These are phyloP conservation scores for Marchantia paleacea DNA, from an alignment of 225 moss, liverwort and hornwort species.

Conservation along the genomic window DNA sequence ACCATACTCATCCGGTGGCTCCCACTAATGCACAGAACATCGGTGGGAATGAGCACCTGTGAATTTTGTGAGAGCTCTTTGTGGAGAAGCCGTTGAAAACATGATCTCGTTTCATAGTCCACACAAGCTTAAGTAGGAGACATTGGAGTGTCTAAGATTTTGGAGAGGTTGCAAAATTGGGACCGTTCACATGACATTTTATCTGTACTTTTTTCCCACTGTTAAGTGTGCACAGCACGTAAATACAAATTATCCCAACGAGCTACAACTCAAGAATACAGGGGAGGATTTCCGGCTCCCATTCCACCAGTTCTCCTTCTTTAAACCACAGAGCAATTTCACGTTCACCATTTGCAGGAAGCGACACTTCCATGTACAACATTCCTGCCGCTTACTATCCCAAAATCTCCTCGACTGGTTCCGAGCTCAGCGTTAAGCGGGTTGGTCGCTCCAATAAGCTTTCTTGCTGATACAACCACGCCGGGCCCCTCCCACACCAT, in stretches of 20 bases:
- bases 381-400: constrained; percentile 77
- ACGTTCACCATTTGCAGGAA: constrained; percentile 66
- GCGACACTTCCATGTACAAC: constrained; percentile 91
- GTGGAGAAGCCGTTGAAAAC: no score
- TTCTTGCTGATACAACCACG: constrained; percentile 87
- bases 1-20: no score
- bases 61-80: no score
- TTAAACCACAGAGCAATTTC: constrained; percentile 94
- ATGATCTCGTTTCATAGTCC: no score
- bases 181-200: neutral
- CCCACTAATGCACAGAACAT: no score
- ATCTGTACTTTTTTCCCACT: neutral
- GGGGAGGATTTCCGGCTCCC: constrained; percentile 69
- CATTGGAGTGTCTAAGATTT: no score
- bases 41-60: no score
- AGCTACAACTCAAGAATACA: constrained; percentile 63
- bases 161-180: neutral
- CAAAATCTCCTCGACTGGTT: constrained; percentile 90
- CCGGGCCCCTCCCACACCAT: constrained; percentile 98
- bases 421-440: constrained; percentile 88
- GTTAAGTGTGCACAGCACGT: neutral
- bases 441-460: constrained; percentile 91
- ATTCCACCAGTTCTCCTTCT: constrained; percentile 69
- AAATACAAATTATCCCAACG: neutral
- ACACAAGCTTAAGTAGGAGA: no score